These are phyloP conservation scores for Ziziphus jujuba DNA, from an alignment of 306 rosid species.

Conservation along the genomic window DNA sequence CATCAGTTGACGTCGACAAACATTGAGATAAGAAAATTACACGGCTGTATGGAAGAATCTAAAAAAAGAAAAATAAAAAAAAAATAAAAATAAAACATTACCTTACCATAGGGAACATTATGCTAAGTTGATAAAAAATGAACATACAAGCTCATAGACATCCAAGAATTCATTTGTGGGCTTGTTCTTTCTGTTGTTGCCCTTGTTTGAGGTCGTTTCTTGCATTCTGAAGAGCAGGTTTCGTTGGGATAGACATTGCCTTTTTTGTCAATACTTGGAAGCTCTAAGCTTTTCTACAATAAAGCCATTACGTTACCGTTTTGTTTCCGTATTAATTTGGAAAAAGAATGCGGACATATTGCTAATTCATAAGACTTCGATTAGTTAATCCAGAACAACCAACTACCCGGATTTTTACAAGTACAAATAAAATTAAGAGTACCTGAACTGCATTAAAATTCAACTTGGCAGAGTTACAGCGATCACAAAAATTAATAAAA, in stretches of 20 bases:
- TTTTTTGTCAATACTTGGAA: constrained; percentile 28
- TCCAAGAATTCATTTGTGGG: neutral
- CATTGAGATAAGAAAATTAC: too few species aligned
- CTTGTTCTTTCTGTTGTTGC: constrained; percentile 1
- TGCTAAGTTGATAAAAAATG: neutral
- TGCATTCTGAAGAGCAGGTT: constrained; percentile 35
- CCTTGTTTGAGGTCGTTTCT: constrained; percentile 23
- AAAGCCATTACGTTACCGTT: constrained; percentile 15
- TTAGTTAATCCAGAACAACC: too few species aligned
- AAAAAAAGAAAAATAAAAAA: too few species aligned
- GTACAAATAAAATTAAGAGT: too few species aligned
- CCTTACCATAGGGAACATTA: too few species aligned
- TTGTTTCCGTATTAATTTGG: constrained; percentile 8
- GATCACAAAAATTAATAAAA: too few species aligned
- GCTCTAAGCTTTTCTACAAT: constrained; percentile 7
- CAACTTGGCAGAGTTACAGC: too few species aligned
- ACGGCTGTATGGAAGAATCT: too few species aligned
- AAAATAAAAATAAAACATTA: too few species aligned
- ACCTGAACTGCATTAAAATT: too few species aligned
- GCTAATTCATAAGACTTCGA: neutral
- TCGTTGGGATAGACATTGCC: constrained; percentile 29
- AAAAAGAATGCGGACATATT: neutral
- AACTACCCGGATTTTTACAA: too few species aligned
- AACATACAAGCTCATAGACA: constrained; percentile 12
- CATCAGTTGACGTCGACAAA: too few species aligned